Evolutionary conservation across 768 basidiomycete genomes (phyloP).

Genomic region (Suillus americanus): DNA sequence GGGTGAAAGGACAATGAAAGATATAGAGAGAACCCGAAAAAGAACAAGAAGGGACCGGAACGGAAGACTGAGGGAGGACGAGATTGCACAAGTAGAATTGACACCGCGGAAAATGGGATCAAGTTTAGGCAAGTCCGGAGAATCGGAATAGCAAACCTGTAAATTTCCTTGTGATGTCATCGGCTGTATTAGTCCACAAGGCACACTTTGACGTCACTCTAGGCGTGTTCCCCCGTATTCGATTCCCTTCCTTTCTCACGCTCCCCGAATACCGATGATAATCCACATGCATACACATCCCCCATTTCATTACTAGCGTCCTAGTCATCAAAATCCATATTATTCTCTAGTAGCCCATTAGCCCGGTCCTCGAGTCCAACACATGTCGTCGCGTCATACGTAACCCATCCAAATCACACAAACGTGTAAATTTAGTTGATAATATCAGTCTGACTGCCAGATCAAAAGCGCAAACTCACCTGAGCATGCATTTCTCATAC

Average conservation of each 20-base stretch:
- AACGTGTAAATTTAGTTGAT: slow-evolving; percentile 97
- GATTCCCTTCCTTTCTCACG: slow-evolving; percentile 13
- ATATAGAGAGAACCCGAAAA: no score
- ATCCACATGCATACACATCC: background rate
- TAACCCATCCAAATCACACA: slow-evolving; percentile 46
- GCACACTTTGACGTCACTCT: slow-evolving; percentile 27
- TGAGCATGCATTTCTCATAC: background rate
- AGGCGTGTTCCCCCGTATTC: slow-evolving; percentile 9
- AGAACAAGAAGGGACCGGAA: background rate
- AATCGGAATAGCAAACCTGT: slow-evolving; percentile 10
- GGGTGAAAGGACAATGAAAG: slow-evolving; percentile 1
- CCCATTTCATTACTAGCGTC: background rate
- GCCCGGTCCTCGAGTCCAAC: background rate
- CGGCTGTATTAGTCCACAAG: slow-evolving; percentile 11
- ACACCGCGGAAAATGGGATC: slow-evolving; percentile 12
- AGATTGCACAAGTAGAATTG: slow-evolving; percentile 12
- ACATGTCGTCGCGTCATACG: slow-evolving; percentile 11
- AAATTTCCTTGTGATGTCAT: slow-evolving; percentile 29
- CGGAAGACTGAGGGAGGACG: background rate
- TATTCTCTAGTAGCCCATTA: background rate
- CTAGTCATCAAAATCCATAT: no score
- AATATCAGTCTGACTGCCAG: slow-evolving; percentile 89
- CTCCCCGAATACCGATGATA: slow-evolving; percentile 2
- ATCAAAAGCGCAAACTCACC: background rate
- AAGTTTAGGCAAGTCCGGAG: slow-evolving; percentile 19